These are phyloP conservation scores for Lenwebbia sp. DNA, from an alignment of 345 rosid genomes.

Conservation along the genomic window DNA sequence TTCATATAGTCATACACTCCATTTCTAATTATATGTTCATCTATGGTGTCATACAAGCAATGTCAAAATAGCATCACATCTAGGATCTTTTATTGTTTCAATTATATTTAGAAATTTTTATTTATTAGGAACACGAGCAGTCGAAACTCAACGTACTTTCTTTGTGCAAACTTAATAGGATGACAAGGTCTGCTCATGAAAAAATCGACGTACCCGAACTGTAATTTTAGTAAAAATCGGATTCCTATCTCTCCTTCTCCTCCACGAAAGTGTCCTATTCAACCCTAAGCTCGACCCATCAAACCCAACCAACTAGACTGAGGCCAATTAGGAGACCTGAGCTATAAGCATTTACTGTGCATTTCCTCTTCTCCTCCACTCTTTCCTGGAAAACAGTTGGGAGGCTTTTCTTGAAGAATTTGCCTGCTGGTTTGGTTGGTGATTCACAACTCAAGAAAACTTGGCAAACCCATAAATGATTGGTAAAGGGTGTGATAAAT, in stretches of 20 bases:
- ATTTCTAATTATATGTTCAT: neutral
- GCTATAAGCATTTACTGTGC: neutral
- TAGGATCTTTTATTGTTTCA: neutral
- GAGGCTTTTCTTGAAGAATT: neutral
- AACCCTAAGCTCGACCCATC: neutral
- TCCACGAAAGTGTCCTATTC: neutral
- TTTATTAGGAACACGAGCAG: neutral
- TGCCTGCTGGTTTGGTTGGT: neutral
- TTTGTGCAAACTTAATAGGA: neutral
- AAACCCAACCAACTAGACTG: neutral
- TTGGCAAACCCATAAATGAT: neutral
- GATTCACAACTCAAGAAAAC: neutral
- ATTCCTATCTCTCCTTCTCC: neutral
- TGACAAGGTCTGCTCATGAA: neutral
- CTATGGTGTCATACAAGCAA: neutral
- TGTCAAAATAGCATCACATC: neutral
- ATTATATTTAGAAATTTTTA: neutral
- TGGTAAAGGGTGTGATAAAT: neutral
- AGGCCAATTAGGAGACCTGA: neutral
- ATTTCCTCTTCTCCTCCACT: neutral
- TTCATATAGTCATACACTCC: neutral
- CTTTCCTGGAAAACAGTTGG: neutral
- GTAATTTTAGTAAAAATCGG: neutral
- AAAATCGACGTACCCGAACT: rapidly evolving
- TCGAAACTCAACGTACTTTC: neutral